These are phyloP conservation scores for Aspergillus olivimuriae DNA, from an alignment of 495 filamentous ascomycete genomes.

Conservation along the genomic window DNA sequence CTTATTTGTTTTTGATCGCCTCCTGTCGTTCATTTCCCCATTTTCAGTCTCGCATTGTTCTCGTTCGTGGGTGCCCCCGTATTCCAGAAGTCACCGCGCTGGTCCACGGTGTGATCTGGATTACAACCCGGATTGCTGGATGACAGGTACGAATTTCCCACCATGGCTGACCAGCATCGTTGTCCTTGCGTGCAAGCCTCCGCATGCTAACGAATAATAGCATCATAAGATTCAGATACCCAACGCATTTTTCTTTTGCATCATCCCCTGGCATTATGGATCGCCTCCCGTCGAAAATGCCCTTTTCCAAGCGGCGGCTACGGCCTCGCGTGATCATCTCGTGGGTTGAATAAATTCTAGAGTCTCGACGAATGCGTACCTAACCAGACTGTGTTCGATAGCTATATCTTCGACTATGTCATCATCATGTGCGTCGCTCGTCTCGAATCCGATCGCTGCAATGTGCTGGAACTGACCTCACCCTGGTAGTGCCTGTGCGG, in stretches of 20 bases:
- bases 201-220: too few species aligned
- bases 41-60: background rate
- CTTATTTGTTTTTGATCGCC: background rate
- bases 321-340: constrained; percentile 47
- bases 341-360: constrained; percentile 27
- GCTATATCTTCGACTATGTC: constrained; percentile 64
- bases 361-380: constrained; percentile 7
- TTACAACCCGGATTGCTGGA: too few species aligned
- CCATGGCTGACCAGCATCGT: too few species aligned
- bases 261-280: constrained; percentile 19
- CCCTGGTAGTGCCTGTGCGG: constrained; percentile 37
- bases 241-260: too few species aligned
- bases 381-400: constrained; percentile 14
- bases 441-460: constrained; percentile 18
- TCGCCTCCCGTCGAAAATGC: constrained; percentile 36
- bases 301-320: constrained; percentile 47
- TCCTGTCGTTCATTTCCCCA: background rate
- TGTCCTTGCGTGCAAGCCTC: too few species aligned
- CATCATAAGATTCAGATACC: too few species aligned
- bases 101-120: constrained; percentile 5
- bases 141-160: too few species aligned
- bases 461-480: too few species aligned
- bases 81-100: constrained; percentile 2
- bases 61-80: background rate
- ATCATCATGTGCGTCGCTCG: constrained; percentile 50